Evolutionary conservation across 805 yeast species (phyloP).

Genomic region (Pichia cabralensis): DNA sequence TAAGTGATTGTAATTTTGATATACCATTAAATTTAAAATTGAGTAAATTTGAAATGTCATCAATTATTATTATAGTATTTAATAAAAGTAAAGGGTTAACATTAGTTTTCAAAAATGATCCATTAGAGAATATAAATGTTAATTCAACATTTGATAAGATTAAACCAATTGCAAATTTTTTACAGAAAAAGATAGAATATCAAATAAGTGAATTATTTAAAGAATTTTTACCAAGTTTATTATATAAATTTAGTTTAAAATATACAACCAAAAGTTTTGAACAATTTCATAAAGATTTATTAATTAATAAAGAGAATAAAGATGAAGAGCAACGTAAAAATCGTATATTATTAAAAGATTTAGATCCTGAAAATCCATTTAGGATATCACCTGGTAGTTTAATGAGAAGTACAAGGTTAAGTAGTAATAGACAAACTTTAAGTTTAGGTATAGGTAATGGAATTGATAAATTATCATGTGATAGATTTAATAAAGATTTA

Average conservation of each 20-base stretch:
- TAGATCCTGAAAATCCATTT: constrained; percentile 51
- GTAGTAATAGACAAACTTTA: constrained; percentile 71
- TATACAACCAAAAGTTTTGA: constrained; percentile 38
- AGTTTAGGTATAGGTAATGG: constrained; percentile 46
- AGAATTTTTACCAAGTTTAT: constrained; percentile 72
- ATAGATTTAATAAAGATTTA: constrained; percentile 23
- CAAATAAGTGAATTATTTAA: constrained; percentile 74
- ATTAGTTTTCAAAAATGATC: constrained; percentile 81
- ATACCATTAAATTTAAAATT: constrained; percentile 71
- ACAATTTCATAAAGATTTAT: constrained; percentile 28
- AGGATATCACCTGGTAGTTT: constrained; percentile 53
- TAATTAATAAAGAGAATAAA: constrained; percentile 23
- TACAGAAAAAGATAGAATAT: constrained; percentile 73
- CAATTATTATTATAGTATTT: constrained; percentile 79
- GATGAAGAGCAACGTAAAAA: constrained; percentile 26
- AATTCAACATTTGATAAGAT: constrained; percentile 81
- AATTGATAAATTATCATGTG: constrained; percentile 20
- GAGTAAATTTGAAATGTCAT: constrained; percentile 61
- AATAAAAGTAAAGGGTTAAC: constrained; percentile 77
- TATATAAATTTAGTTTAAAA: constrained; percentile 64
- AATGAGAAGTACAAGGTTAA: constrained; percentile 56
- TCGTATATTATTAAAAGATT: constrained; percentile 31
- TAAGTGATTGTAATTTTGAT: constrained; percentile 58
- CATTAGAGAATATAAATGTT: constrained; percentile 72
- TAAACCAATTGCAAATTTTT: constrained; percentile 70